Evolutionary conservation across 2,329 filamentous ascomycete species (phyloP).

Genomic region (Trichoderma citrinoviride): DNA sequence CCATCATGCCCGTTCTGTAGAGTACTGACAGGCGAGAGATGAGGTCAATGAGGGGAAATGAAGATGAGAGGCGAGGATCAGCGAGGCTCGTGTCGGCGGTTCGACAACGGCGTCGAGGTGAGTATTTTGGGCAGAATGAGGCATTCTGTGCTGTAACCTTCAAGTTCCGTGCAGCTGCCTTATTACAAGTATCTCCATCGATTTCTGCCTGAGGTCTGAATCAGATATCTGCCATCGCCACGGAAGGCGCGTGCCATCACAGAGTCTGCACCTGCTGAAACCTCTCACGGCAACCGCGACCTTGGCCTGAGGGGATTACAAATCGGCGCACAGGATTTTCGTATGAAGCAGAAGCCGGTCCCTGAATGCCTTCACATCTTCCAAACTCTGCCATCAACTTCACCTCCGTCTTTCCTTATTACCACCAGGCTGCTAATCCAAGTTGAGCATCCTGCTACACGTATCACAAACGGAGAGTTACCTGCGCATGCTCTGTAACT

Average conservation of each 20-base stretch:
- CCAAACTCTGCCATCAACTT: constrained; percentile 2
- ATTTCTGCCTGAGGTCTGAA: no score
- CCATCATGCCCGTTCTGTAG: background rate
- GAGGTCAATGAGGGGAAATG: background rate
- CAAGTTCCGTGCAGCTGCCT: no score
- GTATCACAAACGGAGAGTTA: no score
- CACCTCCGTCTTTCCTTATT: background rate
- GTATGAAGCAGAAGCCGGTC: background rate
- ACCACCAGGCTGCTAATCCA: background rate
- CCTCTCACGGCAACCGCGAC: background rate
- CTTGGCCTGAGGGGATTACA: background rate
- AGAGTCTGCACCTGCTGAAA: background rate
- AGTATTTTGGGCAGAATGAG: no score
- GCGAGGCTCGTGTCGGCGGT: background rate
- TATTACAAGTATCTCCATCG: no score
- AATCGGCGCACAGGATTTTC: background rate
- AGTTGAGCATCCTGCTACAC: background rate
- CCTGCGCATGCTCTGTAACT: background rate
- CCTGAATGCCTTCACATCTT: background rate
- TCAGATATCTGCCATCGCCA: background rate
- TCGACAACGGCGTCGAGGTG: no score
- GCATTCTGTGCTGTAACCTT: no score
- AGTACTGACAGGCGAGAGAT: background rate
- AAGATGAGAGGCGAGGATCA: background rate
- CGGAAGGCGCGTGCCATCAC: background rate